A percentile compares a stretch with the other conserved stretches of the same genome.
These are phyloP conservation scores for Phytophthora colocasiae DNA, from an alignment of 352 stramenopile species.

Conservation along the genomic window DNA sequence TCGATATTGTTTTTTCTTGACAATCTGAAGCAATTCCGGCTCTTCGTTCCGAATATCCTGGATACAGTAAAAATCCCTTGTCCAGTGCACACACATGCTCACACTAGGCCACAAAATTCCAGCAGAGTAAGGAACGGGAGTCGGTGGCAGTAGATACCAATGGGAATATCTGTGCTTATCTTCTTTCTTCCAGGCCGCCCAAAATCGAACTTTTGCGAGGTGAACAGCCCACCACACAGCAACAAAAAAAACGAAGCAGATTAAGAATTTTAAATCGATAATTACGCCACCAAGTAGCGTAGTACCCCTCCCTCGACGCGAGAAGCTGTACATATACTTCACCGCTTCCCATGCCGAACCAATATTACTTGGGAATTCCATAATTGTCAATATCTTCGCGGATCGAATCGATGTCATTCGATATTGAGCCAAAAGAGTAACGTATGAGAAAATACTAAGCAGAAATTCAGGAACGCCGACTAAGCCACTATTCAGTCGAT, in stretches of 20 bases:
- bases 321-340: slow-evolving; percentile 28
- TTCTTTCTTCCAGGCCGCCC: not conserved
- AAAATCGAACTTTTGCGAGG: slow-evolving; percentile 1
- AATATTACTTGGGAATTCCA: slow-evolving; percentile 14
- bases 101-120: slow-evolving; percentile 35
- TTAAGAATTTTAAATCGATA: slow-evolving; percentile 43
- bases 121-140: slow-evolving; percentile 40
- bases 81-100: slow-evolving; percentile 44
- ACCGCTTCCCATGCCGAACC: slow-evolving; percentile 6
- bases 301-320: slow-evolving; percentile 21
- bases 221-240: slow-evolving; percentile 5
- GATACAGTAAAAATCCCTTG: slow-evolving; percentile 45
- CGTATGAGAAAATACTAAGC: slow-evolving; percentile 39
- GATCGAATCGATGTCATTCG: slow-evolving; percentile 33
- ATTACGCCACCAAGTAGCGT: slow-evolving; percentile 33
- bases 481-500: slow-evolving; percentile 26
- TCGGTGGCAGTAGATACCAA: slow-evolving; percentile 28
- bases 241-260: slow-evolving; percentile 26
- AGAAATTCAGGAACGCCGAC: slow-evolving; percentile 43
- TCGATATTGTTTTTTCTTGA: slow-evolving; percentile 1
- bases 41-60: slow-evolving; percentile 11
- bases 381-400: slow-evolving; percentile 16
- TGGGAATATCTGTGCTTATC: slow-evolving; percentile 3
- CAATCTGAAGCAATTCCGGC: slow-evolving; percentile 3
- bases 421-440: slow-evolving; percentile 46